A percentile compares a stretch with the other conserved stretches of the same genome.
Conservation (phyloP, 2,329 filamentous ascomycete species). For the Venturia nashicola region DNA sequence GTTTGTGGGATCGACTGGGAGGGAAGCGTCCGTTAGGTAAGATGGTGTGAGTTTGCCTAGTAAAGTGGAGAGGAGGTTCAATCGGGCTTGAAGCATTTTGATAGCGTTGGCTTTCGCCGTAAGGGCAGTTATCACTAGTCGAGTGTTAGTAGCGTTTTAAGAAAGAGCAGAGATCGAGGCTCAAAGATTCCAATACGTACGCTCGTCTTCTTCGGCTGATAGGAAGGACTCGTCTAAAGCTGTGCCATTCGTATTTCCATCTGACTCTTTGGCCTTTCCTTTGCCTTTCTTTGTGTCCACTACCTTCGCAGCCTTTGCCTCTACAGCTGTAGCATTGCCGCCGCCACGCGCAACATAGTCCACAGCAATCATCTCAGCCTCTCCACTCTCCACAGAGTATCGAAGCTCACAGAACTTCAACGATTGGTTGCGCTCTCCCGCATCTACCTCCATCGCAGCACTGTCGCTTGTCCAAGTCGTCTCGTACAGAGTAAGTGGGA, state of each 20-base stretch:
- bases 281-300: constrained; percentile 36
- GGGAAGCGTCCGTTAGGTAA: constrained; percentile 40
- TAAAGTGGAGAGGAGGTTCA: constrained; percentile 50
- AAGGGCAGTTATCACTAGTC: constrained; percentile 49
- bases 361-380: constrained; percentile 96
- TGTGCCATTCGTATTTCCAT: constrained; percentile 15
- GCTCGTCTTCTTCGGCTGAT: constrained; percentile 51
- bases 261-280: constrained; percentile 33
- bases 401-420: constrained; percentile 72
- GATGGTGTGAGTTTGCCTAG: constrained; percentile 59
- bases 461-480: constrained; percentile 36
- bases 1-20: constrained; percentile 19
- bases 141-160: constrained; percentile 10
- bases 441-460: constrained; percentile 48
- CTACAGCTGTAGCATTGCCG: constrained; percentile 60
- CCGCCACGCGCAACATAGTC: constrained; percentile 82
- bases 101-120: constrained; percentile 86
- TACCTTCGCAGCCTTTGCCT: constrained; percentile 16
- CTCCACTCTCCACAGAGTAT: constrained; percentile 83
- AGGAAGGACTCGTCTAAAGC: constrained; percentile 29
- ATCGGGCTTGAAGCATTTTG: constrained; percentile 67
- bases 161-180: background rate
- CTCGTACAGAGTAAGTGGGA: constrained; percentile 88
- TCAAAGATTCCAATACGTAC: constrained; percentile 24
- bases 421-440: constrained; percentile 32